Base-by-base conservation (phyloP, 2,329 filamentous ascomycete species). In the Colletotrichum truncatum region DNA sequence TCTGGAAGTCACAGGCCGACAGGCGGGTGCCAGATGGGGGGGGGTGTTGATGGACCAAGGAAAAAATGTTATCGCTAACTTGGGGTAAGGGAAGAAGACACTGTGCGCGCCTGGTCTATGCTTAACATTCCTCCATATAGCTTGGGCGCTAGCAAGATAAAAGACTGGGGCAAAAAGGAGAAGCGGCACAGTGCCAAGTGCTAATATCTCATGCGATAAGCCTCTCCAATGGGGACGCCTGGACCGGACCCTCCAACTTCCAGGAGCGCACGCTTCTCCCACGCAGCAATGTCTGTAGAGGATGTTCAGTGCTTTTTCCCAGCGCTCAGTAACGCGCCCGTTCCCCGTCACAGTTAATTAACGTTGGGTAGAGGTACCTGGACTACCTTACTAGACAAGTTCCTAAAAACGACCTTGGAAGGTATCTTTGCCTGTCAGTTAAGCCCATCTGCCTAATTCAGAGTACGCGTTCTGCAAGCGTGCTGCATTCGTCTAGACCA, bases 61-160 rank as follows among this genome's bases (percentile, higher is more conserved):
- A 64, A 66, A 68, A 67, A 68, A 60, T 68, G 67, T 67, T 67
- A 68, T 68, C 67, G 60, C 53, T 53, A 26, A n/a, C 26, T 26
- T 58, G 54, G 54, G 43, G 41, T 21, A 25, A 30, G 18, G 14
- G 21, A 34, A 26, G 11, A 49, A 14, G 23, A 25, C 51, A 67
- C 66, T 56, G 66, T 67, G 26, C 18, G 16, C 9, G 46, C 8
- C 23, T 12, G 38, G n/a, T 26, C 11, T 30, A 7, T 9, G 21
- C 48, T 58, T 67, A 66, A 46, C 66, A 66, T 32, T 10, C 21
- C 5, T 16, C 16, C 4, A 51, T 14, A 25, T 12, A 45, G 18
- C 26, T 46, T 7, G 25, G 14, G 48, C 12, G 12, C 36, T 25
- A 41, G 28, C 18, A 16, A 48, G 55, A 63, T 58, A 23, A 16